These are phyloP conservation scores for Pythium vanterpoolii DNA, from an alignment of 352 stramenopile genomes.

Conservation along the genomic window DNA sequence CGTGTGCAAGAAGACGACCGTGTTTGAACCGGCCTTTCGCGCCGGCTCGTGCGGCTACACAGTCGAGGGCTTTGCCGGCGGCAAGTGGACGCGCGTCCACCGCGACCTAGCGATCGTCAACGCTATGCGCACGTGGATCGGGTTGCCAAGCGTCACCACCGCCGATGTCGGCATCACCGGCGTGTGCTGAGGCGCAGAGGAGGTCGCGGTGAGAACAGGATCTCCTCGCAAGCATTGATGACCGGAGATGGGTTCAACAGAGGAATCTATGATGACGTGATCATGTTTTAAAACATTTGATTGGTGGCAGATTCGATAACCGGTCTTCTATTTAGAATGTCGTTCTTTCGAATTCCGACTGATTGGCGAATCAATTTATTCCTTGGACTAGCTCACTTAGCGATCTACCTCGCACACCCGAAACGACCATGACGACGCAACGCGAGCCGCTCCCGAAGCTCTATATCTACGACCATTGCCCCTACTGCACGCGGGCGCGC, in stretches of 20 bases:
- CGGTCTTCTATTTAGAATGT: not conserved
- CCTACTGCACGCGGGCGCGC: slow-evolving; percentile 48
- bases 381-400: not conserved
- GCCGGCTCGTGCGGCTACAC: slow-evolving; percentile 52
- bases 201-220: no score
- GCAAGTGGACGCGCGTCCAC: slow-evolving; percentile 42
- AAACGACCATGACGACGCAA: not conserved
- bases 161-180: slow-evolving; percentile 36
- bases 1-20: slow-evolving; percentile 31
- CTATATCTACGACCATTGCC: slow-evolving; percentile 61
- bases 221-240: no score
- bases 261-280: not conserved
- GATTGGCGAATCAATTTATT: not conserved
- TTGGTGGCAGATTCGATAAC: not conserved
- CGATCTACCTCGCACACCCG: not conserved
- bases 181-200: slow-evolving; percentile 9
- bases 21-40: slow-evolving; percentile 51
- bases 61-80: slow-evolving; percentile 25
- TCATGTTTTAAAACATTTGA: not conserved
- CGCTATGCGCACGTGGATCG: slow-evolving; percentile 39
- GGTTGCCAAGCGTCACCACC: slow-evolving; percentile 29
- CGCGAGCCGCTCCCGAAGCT: slow-evolving; percentile 28
- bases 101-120: slow-evolving; percentile 65
- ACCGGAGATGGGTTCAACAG: not conserved
- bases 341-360: not conserved